Evolutionary conservation across 73 alveolate genomes (phyloP).

Genomic region (Paramecium sonneborni): DNA sequence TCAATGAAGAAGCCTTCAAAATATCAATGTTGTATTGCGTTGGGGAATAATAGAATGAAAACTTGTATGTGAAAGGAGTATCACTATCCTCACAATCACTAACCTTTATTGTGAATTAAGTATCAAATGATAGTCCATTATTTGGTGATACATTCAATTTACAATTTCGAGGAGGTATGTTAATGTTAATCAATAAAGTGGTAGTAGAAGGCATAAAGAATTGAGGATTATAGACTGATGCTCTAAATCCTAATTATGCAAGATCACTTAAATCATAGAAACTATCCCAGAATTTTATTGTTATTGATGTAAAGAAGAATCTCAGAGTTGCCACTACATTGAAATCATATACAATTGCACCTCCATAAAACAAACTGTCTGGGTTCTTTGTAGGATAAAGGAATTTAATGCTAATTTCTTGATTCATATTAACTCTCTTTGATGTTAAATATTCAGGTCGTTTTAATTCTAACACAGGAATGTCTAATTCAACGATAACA

Average conservation of each 20-base stretch:
- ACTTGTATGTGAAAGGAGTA: neutral
- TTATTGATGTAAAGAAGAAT: neutral
- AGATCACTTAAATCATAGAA: conserved; percentile 24
- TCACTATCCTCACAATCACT: conserved; percentile 14
- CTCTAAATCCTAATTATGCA: neutral
- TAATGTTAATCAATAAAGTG: neutral
- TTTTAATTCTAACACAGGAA: neutral
- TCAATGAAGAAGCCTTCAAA: neutral
- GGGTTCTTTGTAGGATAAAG: neutral
- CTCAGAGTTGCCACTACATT: neutral
- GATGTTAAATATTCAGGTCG: neutral
- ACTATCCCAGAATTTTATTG: neutral
- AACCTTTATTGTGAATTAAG: neutral
- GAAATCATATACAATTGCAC: conserved; percentile 3
- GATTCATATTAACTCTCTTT: neutral
- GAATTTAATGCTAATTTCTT: neutral
- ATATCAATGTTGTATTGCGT: neutral
- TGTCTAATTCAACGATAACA: neutral
- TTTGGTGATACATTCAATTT: neutral
- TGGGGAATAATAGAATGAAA: neutral
- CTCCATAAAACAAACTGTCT: neutral
- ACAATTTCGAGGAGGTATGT: neutral
- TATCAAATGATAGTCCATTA: neutral
- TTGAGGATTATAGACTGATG: neutral
- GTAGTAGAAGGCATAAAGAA: neutral